Conservation (phyloP, 345 rosid genomes). For the Eucalyptus brandiana region DNA sequence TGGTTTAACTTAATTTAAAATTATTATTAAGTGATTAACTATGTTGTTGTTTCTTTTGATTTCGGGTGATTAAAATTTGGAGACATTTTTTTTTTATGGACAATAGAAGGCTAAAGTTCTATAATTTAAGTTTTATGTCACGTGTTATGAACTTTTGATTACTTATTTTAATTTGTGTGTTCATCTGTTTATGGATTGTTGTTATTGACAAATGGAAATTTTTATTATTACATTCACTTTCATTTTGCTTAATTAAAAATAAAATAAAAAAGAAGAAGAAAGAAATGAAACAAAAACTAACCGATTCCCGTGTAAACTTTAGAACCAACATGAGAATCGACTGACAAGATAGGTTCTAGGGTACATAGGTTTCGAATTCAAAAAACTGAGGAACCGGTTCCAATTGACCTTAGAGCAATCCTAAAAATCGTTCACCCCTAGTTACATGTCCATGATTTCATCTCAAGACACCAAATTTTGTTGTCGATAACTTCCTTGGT, state of each 20-base stretch:
- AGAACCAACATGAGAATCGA: background rate
- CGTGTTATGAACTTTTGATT: too few species aligned
- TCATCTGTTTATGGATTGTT: too few species aligned
- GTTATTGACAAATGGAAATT: too few species aligned
- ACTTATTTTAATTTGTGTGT: too few species aligned
- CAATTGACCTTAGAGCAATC: background rate
- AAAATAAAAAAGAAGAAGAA: too few species aligned
- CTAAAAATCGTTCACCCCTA: background rate
- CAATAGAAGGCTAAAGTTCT: background rate
- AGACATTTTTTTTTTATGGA: background rate
- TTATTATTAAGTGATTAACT: too few species aligned
- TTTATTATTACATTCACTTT: too few species aligned
- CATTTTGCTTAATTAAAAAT: background rate
- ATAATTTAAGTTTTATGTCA: background rate
- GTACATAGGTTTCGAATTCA: accelerated
- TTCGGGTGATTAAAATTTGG: background rate
- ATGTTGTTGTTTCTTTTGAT: background rate
- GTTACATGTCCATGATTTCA: background rate
- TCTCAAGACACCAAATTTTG: background rate
- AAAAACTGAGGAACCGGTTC: accelerated
- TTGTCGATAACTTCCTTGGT: background rate
- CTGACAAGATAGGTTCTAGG: background rate
- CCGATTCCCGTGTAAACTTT: accelerated
- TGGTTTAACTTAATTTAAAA: too few species aligned
- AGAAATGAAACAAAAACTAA: too few species aligned